Conservation (phyloP, 2,329 filamentous ascomycete species). For the Rachicladosporium sp. region DNA sequence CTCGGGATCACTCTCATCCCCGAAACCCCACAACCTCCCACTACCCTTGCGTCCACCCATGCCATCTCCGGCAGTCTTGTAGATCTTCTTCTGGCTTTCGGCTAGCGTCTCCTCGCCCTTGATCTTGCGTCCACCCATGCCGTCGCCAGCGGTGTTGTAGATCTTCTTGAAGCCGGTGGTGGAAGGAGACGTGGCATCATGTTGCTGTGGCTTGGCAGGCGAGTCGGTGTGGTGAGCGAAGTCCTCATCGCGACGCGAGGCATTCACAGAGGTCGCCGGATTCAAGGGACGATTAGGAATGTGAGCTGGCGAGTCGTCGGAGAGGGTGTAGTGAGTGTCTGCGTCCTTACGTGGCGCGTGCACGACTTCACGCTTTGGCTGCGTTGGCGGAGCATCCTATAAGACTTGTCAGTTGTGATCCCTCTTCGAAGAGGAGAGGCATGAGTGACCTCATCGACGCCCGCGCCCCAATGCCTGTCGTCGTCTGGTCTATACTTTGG, state of each 20-base stretch:
- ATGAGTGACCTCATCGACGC: constrained; percentile 48
- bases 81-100: constrained; percentile 20
- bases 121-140: constrained; percentile 52
- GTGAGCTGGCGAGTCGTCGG: constrained; percentile 54
- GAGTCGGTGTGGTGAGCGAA: constrained; percentile 62
- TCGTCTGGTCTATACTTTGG: constrained; percentile 55
- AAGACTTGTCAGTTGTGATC: constrained; percentile 2
- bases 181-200: background rate
- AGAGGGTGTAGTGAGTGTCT: constrained; percentile 71
- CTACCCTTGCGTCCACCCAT: constrained; percentile 52
- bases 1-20: constrained; percentile 37
- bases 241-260: constrained; percentile 60
- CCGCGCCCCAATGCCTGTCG: constrained; percentile 64
- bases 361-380: constrained; percentile 46
- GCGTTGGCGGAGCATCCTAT: constrained; percentile 44
- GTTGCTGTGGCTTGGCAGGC: constrained; percentile 15
- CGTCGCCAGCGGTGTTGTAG: constrained; percentile 30
- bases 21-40: constrained; percentile 45
- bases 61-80: constrained; percentile 34
- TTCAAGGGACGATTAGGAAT: constrained; percentile 29
- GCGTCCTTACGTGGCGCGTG: constrained; percentile 65
- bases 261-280: constrained; percentile 57
- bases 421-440: constrained; percentile 9
- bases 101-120: constrained; percentile 24
- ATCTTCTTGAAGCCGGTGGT: constrained; percentile 16